Evolutionary conservation across 208 protist species (phyloP), one percentile per base, ranked within the genome.

Genomic region (Herpetomonas samuelpessoai): DNA sequence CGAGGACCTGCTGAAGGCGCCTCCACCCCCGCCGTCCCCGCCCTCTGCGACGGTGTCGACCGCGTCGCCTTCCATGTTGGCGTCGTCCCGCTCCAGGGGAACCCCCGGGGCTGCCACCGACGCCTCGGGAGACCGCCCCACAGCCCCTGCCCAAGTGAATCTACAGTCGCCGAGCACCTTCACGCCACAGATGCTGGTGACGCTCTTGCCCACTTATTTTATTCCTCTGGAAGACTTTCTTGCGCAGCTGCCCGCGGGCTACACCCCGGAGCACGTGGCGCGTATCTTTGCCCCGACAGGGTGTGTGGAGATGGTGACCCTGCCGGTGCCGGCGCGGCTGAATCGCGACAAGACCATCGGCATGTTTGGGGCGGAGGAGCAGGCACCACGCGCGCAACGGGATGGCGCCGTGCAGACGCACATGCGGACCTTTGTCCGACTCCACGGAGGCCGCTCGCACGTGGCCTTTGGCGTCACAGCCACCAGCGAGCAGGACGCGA

Each of bases 121-220:
- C n/a, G n/a, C n/a, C n/a, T n/a, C n/a, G n/a, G n/a, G n/a, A n/a
- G n/a, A n/a, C n/a, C n/a, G n/a, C n/a, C n/a, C n/a, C n/a, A n/a
- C n/a, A n/a, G n/a, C n/a, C n/a, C n/a, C n/a, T n/a, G 21, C 31
- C 16, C 24, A 9, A 3, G 2, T 21, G 16, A 51, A 16, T 3
- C 25, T 2, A 9, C 24, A 12, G 4, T 30, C 12, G 0, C 1
- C 26, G 24, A 65, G 45, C 25, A 35, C 63, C 47, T 84, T 88
- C 49, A 79, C 67, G 7, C 74, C 81, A n/a, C 48, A 67, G 49
- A 75, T 74, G 65, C 68, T 88, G 30, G 70, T 68, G 18, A 50
- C 71, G 26, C 52, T 76, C 57, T n/a, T 85, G 38, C 74, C 81
- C 28, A 78, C 71, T 0, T 79, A 71, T 56, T 88, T 88, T 49